Evolutionary conservation across 1,139 yeast genomes (phyloP).

Genomic region (Blastobotrys illinoisensis): DNA sequence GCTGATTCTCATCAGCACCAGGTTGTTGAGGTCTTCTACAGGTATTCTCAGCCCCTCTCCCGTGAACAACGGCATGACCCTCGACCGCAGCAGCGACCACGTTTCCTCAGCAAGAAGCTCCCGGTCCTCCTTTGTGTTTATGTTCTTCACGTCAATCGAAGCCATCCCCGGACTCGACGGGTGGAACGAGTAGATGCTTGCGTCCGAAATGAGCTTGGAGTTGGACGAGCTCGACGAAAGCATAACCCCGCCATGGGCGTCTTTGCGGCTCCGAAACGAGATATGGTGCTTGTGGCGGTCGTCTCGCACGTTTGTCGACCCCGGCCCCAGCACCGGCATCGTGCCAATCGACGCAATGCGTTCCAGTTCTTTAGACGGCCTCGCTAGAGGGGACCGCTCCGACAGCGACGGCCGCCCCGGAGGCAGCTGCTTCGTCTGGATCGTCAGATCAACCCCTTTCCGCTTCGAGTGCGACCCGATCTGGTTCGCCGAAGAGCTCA

Average conservation of each 20-base stretch:
- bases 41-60: conserved; percentile 47
- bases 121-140: conserved; percentile 39
- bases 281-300: conserved; percentile 38
- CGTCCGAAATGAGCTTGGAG: conserved; percentile 41
- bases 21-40: conserved; percentile 50
- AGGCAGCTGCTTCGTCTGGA: conserved; percentile 29
- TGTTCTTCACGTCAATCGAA: conserved; percentile 30
- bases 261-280: conserved; percentile 36
- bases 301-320: conserved; percentile 3
- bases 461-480: conserved; percentile 18
- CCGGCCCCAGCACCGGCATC: conserved; percentile 17
- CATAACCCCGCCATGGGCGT: conserved; percentile 34
- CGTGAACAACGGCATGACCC: conserved; percentile 44
- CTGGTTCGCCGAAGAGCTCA: conserved; percentile 14
- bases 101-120: conserved; percentile 45
- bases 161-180: conserved; percentile 36
- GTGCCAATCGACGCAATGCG: conserved; percentile 39
- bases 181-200: conserved; percentile 45
- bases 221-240: conserved; percentile 46
- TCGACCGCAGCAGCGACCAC: conserved; percentile 43
- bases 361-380: conserved; percentile 41
- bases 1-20: conserved; percentile 43
- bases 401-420: conserved; percentile 31
- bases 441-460: conserved; percentile 30
- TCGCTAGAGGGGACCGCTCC: conserved; percentile 38